Percentiles rank a stretch among this genome's conserved stretches.
Evolutionary conservation across 495 filamentous ascomycete species (phyloP).

Genomic region (Daldinia decipiens): DNA sequence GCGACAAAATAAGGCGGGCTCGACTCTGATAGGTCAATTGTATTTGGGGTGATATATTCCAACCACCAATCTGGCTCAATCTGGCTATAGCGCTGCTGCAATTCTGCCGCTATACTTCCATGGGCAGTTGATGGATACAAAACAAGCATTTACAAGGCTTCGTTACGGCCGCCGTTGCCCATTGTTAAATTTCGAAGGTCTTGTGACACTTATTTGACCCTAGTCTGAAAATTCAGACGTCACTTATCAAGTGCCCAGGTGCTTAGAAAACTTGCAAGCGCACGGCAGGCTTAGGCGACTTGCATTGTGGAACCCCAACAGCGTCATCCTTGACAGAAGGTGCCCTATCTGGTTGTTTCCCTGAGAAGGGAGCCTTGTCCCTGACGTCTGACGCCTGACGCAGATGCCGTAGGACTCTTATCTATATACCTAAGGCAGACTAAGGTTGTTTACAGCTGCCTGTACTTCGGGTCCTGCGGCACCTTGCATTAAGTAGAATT

Average conservation of each 20-base stretch:
- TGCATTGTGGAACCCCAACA: constrained; percentile 38
- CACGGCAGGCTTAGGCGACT: constrained; percentile 28
- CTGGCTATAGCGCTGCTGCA: neutral
- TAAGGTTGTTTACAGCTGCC: constrained; percentile 15
- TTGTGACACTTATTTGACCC: constrained; percentile 19
- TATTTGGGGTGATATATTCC: constrained; percentile 23
- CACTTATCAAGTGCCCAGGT: constrained; percentile 5
- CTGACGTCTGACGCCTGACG: constrained; percentile 15
- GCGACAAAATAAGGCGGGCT: constrained; percentile 31
- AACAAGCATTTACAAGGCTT: neutral
- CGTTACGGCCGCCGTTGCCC: neutral
- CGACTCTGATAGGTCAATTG: constrained; percentile 47
- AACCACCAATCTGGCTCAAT: constrained; percentile 22
- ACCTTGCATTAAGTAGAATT: constrained; percentile 35
- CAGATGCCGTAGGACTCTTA: constrained; percentile 12
- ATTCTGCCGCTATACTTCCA: neutral
- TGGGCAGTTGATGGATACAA: constrained; percentile 10
- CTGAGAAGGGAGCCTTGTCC: constrained; percentile 25
- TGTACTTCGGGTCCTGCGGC: constrained; percentile 35
- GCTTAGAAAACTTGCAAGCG: constrained; percentile 27
- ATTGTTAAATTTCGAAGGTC: constrained; percentile 22
- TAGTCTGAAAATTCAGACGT: constrained; percentile 28
- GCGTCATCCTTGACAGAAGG: constrained; percentile 28
- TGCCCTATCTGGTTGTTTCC: constrained; percentile 20
- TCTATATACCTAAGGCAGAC: constrained; percentile 14